phyloP scores from a whole-genome alignment of 139 green algal species.

The Chlorella sorokiniana region DNA sequence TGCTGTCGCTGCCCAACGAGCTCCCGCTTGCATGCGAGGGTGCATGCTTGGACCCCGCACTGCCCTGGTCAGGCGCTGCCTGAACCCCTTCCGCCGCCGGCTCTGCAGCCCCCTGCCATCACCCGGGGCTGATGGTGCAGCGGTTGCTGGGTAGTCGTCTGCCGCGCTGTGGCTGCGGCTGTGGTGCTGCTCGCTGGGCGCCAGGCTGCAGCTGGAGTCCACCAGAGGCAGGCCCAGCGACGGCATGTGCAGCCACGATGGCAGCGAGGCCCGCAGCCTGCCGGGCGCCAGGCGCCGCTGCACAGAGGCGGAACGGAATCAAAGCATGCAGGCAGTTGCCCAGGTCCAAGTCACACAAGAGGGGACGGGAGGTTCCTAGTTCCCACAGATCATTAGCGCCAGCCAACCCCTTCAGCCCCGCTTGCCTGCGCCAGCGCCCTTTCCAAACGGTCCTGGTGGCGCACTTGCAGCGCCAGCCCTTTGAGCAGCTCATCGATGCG shows the following conservation, averaged over 20 bases:
- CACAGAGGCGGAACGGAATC: background rate
- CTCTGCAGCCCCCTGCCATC: too few relatives aligned
- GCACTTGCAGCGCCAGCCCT: background rate
- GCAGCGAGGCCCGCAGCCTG: conserved; percentile 4
- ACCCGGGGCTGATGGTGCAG: background rate
- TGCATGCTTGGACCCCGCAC: too few relatives aligned
- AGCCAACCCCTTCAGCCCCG: background rate
- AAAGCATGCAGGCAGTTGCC: background rate
- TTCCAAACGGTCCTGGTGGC: background rate
- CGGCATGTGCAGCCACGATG: conserved; percentile 42
- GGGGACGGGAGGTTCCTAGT: too few relatives aligned
- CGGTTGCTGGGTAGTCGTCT: background rate
- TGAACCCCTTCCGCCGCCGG: too few relatives aligned
- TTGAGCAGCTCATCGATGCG: conserved; percentile 66
- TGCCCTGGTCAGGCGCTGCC: too few relatives aligned
- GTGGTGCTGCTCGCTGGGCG: background rate
- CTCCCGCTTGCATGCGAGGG: too few relatives aligned
- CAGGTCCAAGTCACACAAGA: too few relatives aligned
- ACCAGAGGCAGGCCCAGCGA: conserved; percentile 1
- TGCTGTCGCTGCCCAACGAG: too few relatives aligned
- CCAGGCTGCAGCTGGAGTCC: background rate
- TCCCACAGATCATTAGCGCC: too few relatives aligned
- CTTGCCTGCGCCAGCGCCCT: conserved; percentile 52
- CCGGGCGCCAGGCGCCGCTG: background rate
- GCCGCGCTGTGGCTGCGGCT: background rate